phyloP scores from a whole-genome alignment of 441 rosid species.

The Pelargonium cotyledonis region DNA sequence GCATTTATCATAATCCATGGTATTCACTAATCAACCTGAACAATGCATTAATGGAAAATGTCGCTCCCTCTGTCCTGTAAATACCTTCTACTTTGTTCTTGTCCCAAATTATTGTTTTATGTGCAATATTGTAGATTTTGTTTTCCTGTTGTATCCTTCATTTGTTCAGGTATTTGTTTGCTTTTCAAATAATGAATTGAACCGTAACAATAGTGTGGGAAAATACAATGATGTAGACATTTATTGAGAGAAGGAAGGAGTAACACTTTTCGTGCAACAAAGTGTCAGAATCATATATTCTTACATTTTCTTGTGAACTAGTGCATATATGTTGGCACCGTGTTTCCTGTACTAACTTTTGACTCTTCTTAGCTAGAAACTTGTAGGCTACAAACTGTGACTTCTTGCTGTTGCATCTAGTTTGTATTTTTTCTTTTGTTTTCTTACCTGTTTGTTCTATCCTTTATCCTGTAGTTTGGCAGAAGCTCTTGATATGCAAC shows the following conservation, averaged over 20 bases:
- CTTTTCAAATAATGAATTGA: not conserved
- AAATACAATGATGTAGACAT: not conserved
- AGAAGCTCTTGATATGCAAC: slow-evolving; percentile 96
- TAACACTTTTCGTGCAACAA: not conserved
- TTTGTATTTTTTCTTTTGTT: not conserved
- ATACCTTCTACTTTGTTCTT: not conserved
- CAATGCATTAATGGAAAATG: too few species aligned
- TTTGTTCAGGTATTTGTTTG: not conserved
- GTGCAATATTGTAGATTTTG: not conserved
- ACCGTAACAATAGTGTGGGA: not conserved
- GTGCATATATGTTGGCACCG: not conserved
- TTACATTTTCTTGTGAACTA: not conserved
- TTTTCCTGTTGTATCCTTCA: not conserved
- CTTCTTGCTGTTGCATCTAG: not conserved
- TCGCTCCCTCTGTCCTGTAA: not conserved
- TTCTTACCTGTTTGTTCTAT: not conserved
- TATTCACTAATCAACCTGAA: too few species aligned
- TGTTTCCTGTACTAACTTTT: not conserved
- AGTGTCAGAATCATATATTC: not conserved
- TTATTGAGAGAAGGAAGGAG: not conserved
- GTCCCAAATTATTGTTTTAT: not conserved
- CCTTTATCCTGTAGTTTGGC: slow-evolving; percentile 54
- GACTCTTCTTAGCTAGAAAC: not conserved
- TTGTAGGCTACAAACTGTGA: slow-evolving; percentile 1
- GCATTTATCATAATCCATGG: too few species aligned